These are phyloP conservation scores for Halteria grandinella DNA, from an alignment of 73 alveolate genomes.

Conservation along the genomic window DNA sequence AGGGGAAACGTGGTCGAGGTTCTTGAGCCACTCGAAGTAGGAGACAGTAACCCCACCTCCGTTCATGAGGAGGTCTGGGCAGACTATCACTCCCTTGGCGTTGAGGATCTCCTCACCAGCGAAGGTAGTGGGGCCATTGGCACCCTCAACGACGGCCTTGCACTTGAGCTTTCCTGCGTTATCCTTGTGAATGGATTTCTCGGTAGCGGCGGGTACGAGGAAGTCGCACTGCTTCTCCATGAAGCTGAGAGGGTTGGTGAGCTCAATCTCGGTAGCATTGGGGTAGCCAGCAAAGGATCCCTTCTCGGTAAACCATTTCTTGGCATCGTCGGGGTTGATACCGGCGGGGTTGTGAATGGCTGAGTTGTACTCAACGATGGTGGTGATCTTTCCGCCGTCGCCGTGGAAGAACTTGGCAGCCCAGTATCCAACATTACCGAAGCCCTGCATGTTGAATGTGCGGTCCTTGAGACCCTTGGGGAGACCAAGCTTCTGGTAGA, in stretches of 20 bases:
- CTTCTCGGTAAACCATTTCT: conserved; percentile 62
- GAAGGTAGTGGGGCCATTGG: conserved; percentile 77
- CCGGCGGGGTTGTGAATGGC: conserved; percentile 82
- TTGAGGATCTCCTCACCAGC: conserved; percentile 64
- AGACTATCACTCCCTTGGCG: conserved; percentile 69
- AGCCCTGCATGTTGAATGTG: conserved; percentile 85
- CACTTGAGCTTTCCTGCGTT: conserved; percentile 82
- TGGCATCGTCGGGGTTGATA: conserved; percentile 81
- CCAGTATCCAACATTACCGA: conserved; percentile 94
- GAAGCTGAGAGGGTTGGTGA: conserved; percentile 61
- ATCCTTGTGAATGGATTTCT: conserved; percentile 72
- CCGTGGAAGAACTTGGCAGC: conserved; percentile 85
- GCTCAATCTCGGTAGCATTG: conserved; percentile 70
- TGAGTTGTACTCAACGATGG: conserved; percentile 85
- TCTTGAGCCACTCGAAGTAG: conserved; percentile 90
- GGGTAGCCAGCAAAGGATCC: conserved; percentile 84
- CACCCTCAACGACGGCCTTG: conserved; percentile 87
- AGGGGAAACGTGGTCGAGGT: conserved; percentile 78
- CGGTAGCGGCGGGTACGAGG: conserved; percentile 91
- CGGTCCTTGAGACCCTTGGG: conserved; percentile 76
- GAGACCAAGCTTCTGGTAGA: conserved; percentile 62
- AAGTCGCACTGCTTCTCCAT: conserved; percentile 84
- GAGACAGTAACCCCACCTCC: conserved; percentile 92
- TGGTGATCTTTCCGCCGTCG: conserved; percentile 80
- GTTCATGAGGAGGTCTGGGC: conserved; percentile 86